Base-by-base conservation (phyloP, 495 filamentous ascomycete genomes). In the Podospora didyma region DNA sequence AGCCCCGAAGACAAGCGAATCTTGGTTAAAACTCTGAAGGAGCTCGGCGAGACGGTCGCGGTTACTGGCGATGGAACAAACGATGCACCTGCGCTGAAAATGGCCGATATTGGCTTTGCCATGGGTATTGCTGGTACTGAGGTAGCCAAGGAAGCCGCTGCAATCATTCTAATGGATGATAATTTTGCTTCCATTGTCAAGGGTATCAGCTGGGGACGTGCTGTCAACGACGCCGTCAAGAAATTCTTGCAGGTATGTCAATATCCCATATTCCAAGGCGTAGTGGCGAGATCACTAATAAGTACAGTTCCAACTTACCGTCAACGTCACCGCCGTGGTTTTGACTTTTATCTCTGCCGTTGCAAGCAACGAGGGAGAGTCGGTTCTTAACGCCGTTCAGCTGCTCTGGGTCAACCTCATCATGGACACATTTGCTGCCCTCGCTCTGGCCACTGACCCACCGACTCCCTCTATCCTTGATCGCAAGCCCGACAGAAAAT, bases 71-170 rank as follows among this genome's bases (percentile, higher is more conserved):
- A 96, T 64, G 90, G 90, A 16, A 96, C 90, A 35, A 96, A 96
- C 62, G 90, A 96, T 70, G 90, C 89, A 1, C 90, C 90, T 11
- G 90, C 90, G 48, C 77, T 96, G 57, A 90, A 89, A 64, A 86
- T 86, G 61, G 89, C 90, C 16, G 90, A 96, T 72, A 89, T 96
- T 31, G 90, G 90, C n/a, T 96, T 96, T 70, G 91, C 90, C 54
- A 96, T 96, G 90, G 90, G 90, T 37, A 92, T 94, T 65, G 83
- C 89, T 20, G 90, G 90, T 41, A 96, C 90, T 1, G 90, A 94
- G 64, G 90, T 96, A 6, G 90, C 90, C 22, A 96, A 96, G 75
- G 90, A 96, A 69, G 90, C 90, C 10, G 92, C 89, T 51, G 87
- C 87, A 1, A 96, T 96, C 57, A 93, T 96, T 62, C 79, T 95